Evolutionary conservation across 1,139 yeast genomes (phyloP), one percentile per base, ranked within the genome.

Genomic region (Pichia sp.): DNA sequence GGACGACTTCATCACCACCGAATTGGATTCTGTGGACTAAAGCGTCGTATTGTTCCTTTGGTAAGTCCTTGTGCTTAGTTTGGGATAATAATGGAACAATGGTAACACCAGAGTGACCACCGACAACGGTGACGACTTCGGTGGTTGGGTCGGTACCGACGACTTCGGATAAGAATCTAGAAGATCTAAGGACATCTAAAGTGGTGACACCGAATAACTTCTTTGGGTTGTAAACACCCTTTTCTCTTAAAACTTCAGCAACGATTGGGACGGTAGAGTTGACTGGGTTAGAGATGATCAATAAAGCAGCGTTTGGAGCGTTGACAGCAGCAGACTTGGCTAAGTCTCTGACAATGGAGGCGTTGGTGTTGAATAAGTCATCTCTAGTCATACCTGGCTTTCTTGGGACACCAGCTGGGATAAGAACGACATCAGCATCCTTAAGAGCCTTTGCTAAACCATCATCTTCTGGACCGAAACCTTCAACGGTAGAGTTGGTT

Each of bases 301-400:
- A 80, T 50, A 91, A 77, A 55, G 90, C 82, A 37, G 98, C 98
- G 60, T 87, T 79, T 65, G 98, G 98, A 61, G 89, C 79, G 67
- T 77, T 71, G 63, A 85, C 88, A 57, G 96, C 96, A 61, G 85
- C 82, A 36, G 95, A 91, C 69, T 85, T 79, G 59, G 96, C 95
- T 67, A 93, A 79, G 66, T 85, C 96, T 68, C 94, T 84, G 57
- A 93, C 96, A 67, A 93, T 93, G 44, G 95, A 85, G 44, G 99
- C 99, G 67, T 93, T 93, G 72, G 95, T 91, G 77, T 89, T 88
- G 84, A 93, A 93, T 67, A 93, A 79, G 67, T 93, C 99, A 69
- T 93, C 99, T 78, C 95, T 81, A 63, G 98, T 90, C 98, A 91
- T 91, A 67, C 98, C 98, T 57, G 98, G 98, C 77, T 93, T 93